These are phyloP conservation scores for Aspergillus affinis DNA, from an alignment of 495 filamentous ascomycete species.

Conservation along the genomic window DNA sequence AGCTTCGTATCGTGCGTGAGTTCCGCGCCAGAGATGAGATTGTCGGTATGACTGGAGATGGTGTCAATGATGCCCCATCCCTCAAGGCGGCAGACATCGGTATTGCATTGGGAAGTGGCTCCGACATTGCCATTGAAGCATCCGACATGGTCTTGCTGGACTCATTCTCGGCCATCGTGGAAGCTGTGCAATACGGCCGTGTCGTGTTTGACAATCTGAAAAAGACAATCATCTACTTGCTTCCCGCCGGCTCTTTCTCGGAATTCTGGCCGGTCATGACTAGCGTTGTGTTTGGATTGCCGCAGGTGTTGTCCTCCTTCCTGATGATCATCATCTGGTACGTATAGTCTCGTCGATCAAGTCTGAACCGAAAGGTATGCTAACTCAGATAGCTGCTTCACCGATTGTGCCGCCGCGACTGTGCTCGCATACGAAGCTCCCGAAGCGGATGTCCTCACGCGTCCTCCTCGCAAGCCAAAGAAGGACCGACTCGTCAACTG, in stretches of 20 bases:
- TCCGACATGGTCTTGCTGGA: slow-evolving; percentile 71
- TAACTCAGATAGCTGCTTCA: slow-evolving; percentile 54
- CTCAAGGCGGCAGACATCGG: slow-evolving; percentile 56
- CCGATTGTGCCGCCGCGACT: slow-evolving; percentile 55
- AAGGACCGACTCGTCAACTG: slow-evolving; percentile 65
- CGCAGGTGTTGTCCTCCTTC: slow-evolving; percentile 65
- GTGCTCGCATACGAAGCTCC: slow-evolving; percentile 63
- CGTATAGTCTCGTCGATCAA: slow-evolving; percentile 46
- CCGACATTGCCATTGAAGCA: slow-evolving; percentile 67
- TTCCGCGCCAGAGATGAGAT: slow-evolving; percentile 51
- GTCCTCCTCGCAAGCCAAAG: slow-evolving; percentile 57
- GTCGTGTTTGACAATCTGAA: slow-evolving; percentile 57
- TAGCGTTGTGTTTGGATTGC: slow-evolving; percentile 66
- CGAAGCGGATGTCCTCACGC: slow-evolving; percentile 57
- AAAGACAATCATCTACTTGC: slow-evolving; percentile 56
- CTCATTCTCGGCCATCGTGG: slow-evolving; percentile 64
- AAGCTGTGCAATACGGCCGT: slow-evolving; percentile 61
- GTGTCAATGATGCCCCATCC: slow-evolving; percentile 59
- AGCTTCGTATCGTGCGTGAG: slow-evolving; percentile 69
- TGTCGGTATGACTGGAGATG: slow-evolving; percentile 58
- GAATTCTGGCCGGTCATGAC: slow-evolving; percentile 70
- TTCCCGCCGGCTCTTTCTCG: slow-evolving; percentile 63
- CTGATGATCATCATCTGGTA: slow-evolving; percentile 69
- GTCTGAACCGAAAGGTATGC: slow-evolving; percentile 24
- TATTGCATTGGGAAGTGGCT: slow-evolving; percentile 51